phyloP scores from a whole-genome alignment of 257 asterid species.

The Solanum rostratum region DNA sequence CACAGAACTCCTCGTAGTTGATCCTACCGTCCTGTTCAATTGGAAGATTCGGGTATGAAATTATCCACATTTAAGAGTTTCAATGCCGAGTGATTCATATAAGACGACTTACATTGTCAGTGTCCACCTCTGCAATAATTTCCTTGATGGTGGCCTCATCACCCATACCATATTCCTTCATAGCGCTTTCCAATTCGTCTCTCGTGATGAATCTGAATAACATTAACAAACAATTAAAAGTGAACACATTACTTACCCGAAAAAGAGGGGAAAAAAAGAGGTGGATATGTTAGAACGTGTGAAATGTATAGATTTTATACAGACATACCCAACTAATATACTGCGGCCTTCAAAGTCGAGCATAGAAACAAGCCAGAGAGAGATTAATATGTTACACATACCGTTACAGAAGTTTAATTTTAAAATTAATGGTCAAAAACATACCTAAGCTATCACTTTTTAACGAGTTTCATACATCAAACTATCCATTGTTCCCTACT shows the following conservation, averaged over 20 bases:
- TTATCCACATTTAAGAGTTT: background rate
- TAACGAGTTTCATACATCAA: too few relatives aligned
- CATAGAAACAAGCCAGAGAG: background rate
- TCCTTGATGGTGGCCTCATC: slow-evolving; percentile 67
- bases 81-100: background rate
- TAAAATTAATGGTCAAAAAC: too few relatives aligned
- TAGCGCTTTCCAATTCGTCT: slow-evolving; percentile 71
- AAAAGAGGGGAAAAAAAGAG: background rate
- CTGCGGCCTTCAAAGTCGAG: background rate
- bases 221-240: slow-evolving; percentile 1
- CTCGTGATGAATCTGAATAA: slow-evolving; percentile 50
- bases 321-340: background rate
- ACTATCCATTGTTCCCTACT: too few relatives aligned
- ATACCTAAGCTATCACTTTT: too few relatives aligned
- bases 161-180: slow-evolving; percentile 85
- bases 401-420: background rate
- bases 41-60: background rate
- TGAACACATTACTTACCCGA: background rate
- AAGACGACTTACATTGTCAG: slow-evolving; percentile 56
- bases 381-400: background rate
- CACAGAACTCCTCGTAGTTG: slow-evolving; percentile 82
- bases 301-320: background rate
- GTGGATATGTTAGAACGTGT: background rate
- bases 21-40: slow-evolving; percentile 58
- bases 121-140: slow-evolving; percentile 76